These are phyloP conservation scores for Stagonosporopsis tanaceti DNA, from an alignment of 2,329 filamentous ascomycete species.

Conservation along the genomic window DNA sequence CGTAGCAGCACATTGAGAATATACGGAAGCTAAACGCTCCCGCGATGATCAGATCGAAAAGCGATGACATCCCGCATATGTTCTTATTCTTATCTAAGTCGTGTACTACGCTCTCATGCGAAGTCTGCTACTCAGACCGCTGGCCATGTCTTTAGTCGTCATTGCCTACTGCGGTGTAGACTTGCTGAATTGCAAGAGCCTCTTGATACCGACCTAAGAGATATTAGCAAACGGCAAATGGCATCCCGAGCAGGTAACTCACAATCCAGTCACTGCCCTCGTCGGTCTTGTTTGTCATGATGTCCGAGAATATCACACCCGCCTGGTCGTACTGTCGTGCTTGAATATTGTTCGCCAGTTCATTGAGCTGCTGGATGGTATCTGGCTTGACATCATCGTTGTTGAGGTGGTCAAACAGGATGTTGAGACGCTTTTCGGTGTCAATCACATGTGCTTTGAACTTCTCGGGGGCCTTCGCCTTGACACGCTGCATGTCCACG, in stretches of 20 bases:
- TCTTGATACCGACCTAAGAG: slow-evolving; percentile 47
- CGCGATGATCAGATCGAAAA: neutral
- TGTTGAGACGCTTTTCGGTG: slow-evolving; percentile 88
- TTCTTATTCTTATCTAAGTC: slow-evolving; percentile 1
- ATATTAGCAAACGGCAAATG: slow-evolving; percentile 3
- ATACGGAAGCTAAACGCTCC: neutral
- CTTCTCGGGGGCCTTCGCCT: slow-evolving; percentile 81
- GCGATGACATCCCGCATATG: neutral
- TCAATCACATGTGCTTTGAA: slow-evolving; percentile 92
- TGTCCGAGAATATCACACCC: slow-evolving; percentile 52
- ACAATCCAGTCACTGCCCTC: slow-evolving; percentile 62
- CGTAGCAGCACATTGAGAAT: neutral
- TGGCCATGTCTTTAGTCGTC: slow-evolving; percentile 1
- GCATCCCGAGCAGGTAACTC: slow-evolving; percentile 34
- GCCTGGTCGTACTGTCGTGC: slow-evolving; percentile 56
- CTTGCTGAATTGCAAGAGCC: slow-evolving; percentile 51
- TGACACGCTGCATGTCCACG: slow-evolving; percentile 87
- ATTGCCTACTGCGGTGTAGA: slow-evolving; percentile 31
- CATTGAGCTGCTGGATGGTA: slow-evolving; percentile 72
- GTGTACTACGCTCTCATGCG: slow-evolving; percentile 2
- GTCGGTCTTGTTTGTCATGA: slow-evolving; percentile 58
- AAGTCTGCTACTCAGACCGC: neutral
- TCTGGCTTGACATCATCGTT: slow-evolving; percentile 88
- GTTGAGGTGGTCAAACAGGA: slow-evolving; percentile 97
- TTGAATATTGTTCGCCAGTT: slow-evolving; percentile 58